Conservation (phyloP, 495 filamentous ascomycete species). For the Mycothermus thermophilus region DNA sequence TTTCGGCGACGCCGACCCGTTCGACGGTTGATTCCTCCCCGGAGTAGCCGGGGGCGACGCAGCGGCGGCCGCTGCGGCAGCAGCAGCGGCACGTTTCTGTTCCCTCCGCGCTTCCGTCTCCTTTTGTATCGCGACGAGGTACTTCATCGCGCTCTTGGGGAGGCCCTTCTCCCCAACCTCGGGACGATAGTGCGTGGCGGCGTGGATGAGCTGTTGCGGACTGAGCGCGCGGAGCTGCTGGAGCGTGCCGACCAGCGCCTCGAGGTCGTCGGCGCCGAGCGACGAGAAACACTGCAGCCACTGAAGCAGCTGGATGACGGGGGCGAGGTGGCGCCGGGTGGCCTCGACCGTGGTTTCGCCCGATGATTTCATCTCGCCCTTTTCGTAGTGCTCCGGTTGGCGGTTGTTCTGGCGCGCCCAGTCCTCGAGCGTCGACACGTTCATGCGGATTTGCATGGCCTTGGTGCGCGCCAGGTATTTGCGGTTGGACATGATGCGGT, state of each 20-base stretch:
- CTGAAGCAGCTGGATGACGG: conserved; percentile 87
- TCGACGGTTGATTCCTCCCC: conserved; percentile 10
- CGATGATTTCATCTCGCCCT: conserved; percentile 70
- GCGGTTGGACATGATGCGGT: conserved; percentile 89
- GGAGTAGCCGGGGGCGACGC: conserved; percentile 20
- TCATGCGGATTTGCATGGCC: conserved; percentile 99
- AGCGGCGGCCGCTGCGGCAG: conserved; percentile 9
- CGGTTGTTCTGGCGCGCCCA: conserved; percentile 91
- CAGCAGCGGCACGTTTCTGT: conserved; percentile 20
- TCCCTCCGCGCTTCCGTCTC: conserved; percentile 47
- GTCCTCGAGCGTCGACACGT: conserved; percentile 86
- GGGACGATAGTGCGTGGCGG: conserved; percentile 79
- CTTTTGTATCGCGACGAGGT: conserved; percentile 65
- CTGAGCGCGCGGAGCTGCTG: conserved; percentile 75
- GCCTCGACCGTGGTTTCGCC: conserved; percentile 79
- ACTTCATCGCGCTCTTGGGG: conserved; percentile 73
- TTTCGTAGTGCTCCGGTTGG: conserved; percentile 89
- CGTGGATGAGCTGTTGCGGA: conserved; percentile 81
- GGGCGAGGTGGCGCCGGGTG: conserved; percentile 69
- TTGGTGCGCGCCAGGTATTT: conserved; percentile 94
- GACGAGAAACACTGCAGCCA: conserved; percentile 98
- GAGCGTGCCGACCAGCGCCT: conserved; percentile 70
- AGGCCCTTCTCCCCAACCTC: conserved; percentile 93
- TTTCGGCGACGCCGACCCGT: neutral
- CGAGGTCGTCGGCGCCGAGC: conserved; percentile 71